Evolutionary conservation across 805 yeast species (phyloP), one percentile per base, ranked within the genome.

Genomic region (Candida boleticola): DNA sequence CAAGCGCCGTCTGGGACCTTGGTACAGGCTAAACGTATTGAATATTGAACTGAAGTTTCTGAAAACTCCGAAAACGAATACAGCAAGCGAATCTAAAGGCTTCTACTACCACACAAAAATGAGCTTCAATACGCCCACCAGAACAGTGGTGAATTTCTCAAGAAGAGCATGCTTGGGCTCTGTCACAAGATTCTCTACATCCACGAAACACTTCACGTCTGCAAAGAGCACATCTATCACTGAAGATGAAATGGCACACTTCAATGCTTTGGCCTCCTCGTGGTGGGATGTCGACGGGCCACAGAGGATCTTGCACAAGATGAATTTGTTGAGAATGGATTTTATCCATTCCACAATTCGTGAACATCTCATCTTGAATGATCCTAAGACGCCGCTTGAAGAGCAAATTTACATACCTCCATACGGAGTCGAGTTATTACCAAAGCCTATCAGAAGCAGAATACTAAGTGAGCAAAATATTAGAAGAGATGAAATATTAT

Each of bases 241-340:
- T 0, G 66, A 65, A 5, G 79, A 81, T 4, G 98, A 92, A 58
- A 71, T 83, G 60, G 64, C 75, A 7, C 98, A 93, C 62, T 93
- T 93, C 64, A 81, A 86, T 52, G 79, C 83, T 26, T 71, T 93
- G 35, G 99, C 99, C 1, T 72, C 84, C n/a, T 64, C 88, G n/a
- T 93, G 99, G 99, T 93, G 99, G 99, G 96, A 93, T 53, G 81
- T 86, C 11, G 66, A 82, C 49, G 99, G 99, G 0, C 85, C 97
- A 1, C 98, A 93, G 59, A 70, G 99, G 30, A 87, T 93, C 42
- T 74, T 93, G 33, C 98, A 93, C 64, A 86, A 89, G 64, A 92
- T 93, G 99, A 93, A 93, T 60, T 69, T 88, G 38, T 71, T 88
- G 40, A 70, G 99, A 48, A 76, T 92, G 85, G 97, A 89, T 60